Evolutionary conservation across 2,329 filamentous ascomycete genomes (phyloP), one percentile per base, ranked within the genome.

Genomic region (Tolypocladium album): DNA sequence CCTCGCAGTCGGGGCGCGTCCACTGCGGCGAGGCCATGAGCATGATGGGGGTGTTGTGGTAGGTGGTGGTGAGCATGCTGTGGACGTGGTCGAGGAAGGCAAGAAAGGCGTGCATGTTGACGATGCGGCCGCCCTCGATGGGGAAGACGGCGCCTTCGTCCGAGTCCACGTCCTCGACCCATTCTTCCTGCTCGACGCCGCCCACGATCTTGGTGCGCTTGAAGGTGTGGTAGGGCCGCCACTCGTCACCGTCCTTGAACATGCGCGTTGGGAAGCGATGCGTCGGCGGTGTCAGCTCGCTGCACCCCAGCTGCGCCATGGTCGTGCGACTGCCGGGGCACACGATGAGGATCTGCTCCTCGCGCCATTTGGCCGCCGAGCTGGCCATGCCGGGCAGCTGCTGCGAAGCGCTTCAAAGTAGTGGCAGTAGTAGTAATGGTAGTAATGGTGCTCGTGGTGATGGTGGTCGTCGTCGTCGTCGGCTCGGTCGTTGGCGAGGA

Each of bases 1-100:
- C 84, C 75, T 97, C 93, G 71, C 88, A 88, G 73, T 97, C 92
- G 63, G 88, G 87, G 11, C 89, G 85, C 4, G 91, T 92, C 93
- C 94, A 99, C 66, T 87, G 88, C 4, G 94, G 92, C 66, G 96
- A 90, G 9, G 89, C 84, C 74, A 97, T 88, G 63, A 99, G 84
- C 72, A 97, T 82, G 64, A 99, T 90, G 2, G 94, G 92, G 0
- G 93, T 97, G 76, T 97, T 97, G 76, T 97, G 94, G 72, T 96
- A 94, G 3, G 90, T 91, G 34, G 91, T 92, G 62, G 91, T 94
- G 61, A 99, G 83, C 56, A 89, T 84, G 73, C 90, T 88, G 80
- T 97, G 90, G 65, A 97, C 88, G 72, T 99, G 90, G 60, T 92
- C 89, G 69, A 99, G 84, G 68, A 97, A 88, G 39, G 94, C 93